Conservation (phyloP, 2,329 filamentous ascomycete genomes). For the Ophiocordyceps australis region DNA sequence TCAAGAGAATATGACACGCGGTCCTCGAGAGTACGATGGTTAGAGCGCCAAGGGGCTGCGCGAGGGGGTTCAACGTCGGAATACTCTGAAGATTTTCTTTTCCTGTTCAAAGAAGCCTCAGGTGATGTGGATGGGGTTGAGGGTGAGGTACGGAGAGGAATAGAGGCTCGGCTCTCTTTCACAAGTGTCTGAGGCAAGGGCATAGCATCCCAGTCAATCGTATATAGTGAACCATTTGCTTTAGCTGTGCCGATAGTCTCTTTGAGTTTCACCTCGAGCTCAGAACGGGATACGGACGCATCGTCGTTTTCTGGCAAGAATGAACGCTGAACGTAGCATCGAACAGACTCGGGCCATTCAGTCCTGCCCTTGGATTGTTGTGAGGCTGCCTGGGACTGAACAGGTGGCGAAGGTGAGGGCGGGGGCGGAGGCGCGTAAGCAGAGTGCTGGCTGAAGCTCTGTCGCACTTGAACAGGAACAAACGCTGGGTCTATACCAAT, state of each 20-base stretch:
- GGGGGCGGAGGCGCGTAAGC: conserved; percentile 12
- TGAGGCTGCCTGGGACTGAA: conserved; percentile 11
- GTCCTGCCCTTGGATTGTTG: conserved; percentile 37
- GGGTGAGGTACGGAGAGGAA: no score
- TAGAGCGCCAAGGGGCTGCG: conserved; percentile 61
- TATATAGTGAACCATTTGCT: conserved; percentile 50
- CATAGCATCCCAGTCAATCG: conserved; percentile 67
- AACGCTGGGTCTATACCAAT: conserved; percentile 30
- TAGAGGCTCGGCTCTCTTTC: no score
- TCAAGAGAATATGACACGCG: conserved; percentile 46
- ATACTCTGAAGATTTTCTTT: conserved; percentile 64
- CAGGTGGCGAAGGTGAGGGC: conserved; percentile 9
- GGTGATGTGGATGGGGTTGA: no score
- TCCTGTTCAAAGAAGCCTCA: no score
- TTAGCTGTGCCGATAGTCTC: conserved; percentile 69
- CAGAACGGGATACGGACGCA: conserved; percentile 38
- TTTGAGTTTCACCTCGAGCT: conserved; percentile 76
- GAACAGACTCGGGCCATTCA: conserved; percentile 68
- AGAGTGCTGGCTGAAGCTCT: conserved; percentile 31
- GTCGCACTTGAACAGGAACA: conserved; percentile 42
- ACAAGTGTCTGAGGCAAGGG: conserved; percentile 77
- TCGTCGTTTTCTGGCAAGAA: conserved; percentile 61
- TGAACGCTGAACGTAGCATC: conserved; percentile 74
- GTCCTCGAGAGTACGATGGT: conserved; percentile 46
- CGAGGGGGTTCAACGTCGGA: conserved; percentile 32